Percentiles rank a stretch among this genome's conserved stretches.
These are phyloP conservation scores for Scortechinia acanthostroma DNA, from an alignment of 2,329 filamentous ascomycete genomes.

Conservation along the genomic window DNA sequence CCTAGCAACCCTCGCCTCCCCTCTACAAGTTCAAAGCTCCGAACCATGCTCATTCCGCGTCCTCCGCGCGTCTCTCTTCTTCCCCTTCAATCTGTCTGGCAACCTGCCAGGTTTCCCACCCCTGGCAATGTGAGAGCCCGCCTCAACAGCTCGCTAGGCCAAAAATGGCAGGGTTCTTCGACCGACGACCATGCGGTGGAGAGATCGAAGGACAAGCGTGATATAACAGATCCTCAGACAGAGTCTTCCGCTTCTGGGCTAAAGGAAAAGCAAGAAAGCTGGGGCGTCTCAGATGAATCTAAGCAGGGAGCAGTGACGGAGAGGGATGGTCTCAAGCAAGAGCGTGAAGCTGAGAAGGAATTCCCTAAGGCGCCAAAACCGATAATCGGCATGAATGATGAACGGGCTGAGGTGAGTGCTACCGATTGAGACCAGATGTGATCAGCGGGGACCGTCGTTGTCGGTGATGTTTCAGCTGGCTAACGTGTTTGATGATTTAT, in stretches of 20 bases:
- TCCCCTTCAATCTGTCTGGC: neutral
- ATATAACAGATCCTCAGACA: neutral
- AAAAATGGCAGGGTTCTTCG: neutral
- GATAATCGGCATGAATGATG: constrained; percentile 37
- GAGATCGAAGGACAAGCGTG: neutral
- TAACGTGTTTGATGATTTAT: neutral
- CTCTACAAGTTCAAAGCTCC: neutral
- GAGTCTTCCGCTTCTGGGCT: neutral
- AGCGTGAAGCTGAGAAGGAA: constrained; percentile 26
- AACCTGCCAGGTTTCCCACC: neutral
- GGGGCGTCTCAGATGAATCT: neutral
- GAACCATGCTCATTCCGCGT: neutral
- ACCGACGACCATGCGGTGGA: neutral
- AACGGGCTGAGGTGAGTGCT: constrained; percentile 27
- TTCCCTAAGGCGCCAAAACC: constrained; percentile 33
- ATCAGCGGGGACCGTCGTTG: neutral
- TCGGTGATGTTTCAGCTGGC: neutral
- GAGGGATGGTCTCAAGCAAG: neutral
- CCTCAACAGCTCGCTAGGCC: neutral
- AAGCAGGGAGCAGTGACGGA: neutral
- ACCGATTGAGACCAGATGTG: neutral
- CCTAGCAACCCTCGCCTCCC: neutral
- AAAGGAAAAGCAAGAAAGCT: neutral
- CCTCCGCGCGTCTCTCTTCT: no score
- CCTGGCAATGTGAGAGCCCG: no score